phyloP scores from a whole-genome alignment of 352 stramenopile genomes.

The Phytophthora fragariaefolia region DNA sequence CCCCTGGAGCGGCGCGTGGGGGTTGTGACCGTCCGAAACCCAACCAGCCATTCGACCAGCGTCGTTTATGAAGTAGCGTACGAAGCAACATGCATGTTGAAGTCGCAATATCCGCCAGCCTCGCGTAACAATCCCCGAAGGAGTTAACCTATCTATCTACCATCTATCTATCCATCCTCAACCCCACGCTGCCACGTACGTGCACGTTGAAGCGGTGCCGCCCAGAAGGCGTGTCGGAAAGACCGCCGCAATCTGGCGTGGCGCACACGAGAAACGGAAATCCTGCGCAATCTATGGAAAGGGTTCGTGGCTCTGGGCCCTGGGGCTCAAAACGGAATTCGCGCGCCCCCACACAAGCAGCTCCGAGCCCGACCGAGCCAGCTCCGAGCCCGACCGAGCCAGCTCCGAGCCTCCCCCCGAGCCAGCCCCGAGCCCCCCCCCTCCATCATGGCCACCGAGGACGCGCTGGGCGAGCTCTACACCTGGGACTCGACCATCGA shows the following conservation, averaged over 20 bases:
- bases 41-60: neutral
- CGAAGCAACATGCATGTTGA: no score
- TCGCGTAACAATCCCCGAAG: no score
- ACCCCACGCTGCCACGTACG: no score
- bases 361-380: no score
- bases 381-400: no score
- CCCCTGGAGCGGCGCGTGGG: conserved; percentile 8
- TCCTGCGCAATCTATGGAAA: conserved; percentile 30
- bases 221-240: conserved; percentile 4
- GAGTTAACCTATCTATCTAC: no score
- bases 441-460: conserved; percentile 30
- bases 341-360: conserved; percentile 1
- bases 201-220: conserved; percentile 15
- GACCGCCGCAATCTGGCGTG: conserved; percentile 8
- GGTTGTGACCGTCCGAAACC: neutral
- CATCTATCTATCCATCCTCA: no score
- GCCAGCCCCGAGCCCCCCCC: neutral
- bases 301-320: conserved; percentile 23
- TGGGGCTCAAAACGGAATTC: conserved; percentile 31
- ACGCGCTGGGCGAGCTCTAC: conserved; percentile 72
- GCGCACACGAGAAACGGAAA: conserved; percentile 9
- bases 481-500: conserved; percentile 72
- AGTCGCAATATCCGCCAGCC: no score
- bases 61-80: conserved; percentile 17
- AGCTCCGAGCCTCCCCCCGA: neutral